Evolutionary conservation across 2,329 filamentous ascomycete species (phyloP).

Genomic region (Ascochyta lentis): DNA sequence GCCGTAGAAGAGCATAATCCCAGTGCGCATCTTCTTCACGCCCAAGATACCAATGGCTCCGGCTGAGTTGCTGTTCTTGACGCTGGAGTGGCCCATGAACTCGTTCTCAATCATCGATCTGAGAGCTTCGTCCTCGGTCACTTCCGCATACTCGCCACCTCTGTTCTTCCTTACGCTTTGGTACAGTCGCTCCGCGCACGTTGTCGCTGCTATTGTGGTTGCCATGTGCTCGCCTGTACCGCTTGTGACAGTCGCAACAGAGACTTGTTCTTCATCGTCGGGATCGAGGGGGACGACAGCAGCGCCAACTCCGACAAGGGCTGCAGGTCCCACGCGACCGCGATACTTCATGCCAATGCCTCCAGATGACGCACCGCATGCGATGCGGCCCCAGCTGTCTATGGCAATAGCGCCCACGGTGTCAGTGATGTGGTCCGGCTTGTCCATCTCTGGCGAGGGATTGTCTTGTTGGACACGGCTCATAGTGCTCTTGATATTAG

Average conservation of each 20-base stretch:
- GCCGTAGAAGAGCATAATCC: constrained; percentile 87
- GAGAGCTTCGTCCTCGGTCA: constrained; percentile 80
- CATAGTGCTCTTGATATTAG: constrained; percentile 19
- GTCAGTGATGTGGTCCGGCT: constrained; percentile 77
- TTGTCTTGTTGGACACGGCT: constrained; percentile 23
- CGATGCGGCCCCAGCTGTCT: constrained; percentile 83
- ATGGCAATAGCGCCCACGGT: constrained; percentile 96
- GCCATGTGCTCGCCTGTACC: constrained; percentile 98
- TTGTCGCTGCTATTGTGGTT: constrained; percentile 87
- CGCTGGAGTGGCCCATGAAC: constrained; percentile 91
- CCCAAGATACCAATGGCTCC: constrained; percentile 90
- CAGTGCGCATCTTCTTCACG: constrained; percentile 80
- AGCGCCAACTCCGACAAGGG: constrained; percentile 88
- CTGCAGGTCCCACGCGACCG: constrained; percentile 89
- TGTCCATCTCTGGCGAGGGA: constrained; percentile 5
- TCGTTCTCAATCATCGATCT: constrained; percentile 81
- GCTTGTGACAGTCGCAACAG: constrained; percentile 85
- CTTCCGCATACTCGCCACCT: constrained; percentile 68
- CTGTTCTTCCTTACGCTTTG: constrained; percentile 67
- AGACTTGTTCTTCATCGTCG: constrained; percentile 70
- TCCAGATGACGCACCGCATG: constrained; percentile 93
- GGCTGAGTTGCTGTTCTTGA: constrained; percentile 77
- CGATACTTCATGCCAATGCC: constrained; percentile 98
- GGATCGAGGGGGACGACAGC: constrained; percentile 81
- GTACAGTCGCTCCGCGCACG: constrained; percentile 85